Base-by-base conservation (phyloP, 768 basidiomycete genomes). In the Rhodotorula toruloides region DNA sequence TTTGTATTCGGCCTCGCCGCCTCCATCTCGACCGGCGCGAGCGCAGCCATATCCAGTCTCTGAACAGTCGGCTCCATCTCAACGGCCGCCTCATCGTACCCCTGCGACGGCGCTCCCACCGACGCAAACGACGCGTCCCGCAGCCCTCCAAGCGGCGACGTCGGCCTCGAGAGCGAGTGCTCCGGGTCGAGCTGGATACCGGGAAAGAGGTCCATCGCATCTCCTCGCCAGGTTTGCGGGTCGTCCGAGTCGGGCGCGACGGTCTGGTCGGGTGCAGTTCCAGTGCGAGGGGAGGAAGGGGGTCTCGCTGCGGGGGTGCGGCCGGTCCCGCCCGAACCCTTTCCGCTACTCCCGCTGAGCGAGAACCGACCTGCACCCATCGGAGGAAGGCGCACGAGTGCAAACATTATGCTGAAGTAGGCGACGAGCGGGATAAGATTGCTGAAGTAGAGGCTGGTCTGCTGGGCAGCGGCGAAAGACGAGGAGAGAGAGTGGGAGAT, bases 191-290 rank as follows among this genome's bases (percentile, higher is more conserved):
- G n/a, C 13, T 37, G 47, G 29, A 59, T 39, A 5, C 37, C 19
- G 1, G 58, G 58, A 29, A 40, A 59, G 25, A 40, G n/a, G 6
- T 29, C 29, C 58, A 14, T 29, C 19, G 58, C 58, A 39, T 59
- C 58, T 10, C 58, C 58, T 6, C 58, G 58, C 58, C 58, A 59
- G 12, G 58, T 59, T 8, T 49, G 58, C 37, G 58, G 58, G 48
- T 59, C 48, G 58, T 59, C 58, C 13, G 58, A 39, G 29, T 59
- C n/a, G 21, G 48, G 12, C 11, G 32, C 42, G 42, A 43, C 42
- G 42, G 17, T 22, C 17, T 19, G 22, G 9, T 16, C 42, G 42
- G 42, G 22, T 5, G 42, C 42, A n/a, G 42, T 43, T 43, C 42
- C 17, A 43, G 9, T 16, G 17, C 17, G 22, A 16, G 42, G 42